Conservation (phyloP, 495 filamentous ascomycete genomes). For the Sordaria brevicollis region DNA sequence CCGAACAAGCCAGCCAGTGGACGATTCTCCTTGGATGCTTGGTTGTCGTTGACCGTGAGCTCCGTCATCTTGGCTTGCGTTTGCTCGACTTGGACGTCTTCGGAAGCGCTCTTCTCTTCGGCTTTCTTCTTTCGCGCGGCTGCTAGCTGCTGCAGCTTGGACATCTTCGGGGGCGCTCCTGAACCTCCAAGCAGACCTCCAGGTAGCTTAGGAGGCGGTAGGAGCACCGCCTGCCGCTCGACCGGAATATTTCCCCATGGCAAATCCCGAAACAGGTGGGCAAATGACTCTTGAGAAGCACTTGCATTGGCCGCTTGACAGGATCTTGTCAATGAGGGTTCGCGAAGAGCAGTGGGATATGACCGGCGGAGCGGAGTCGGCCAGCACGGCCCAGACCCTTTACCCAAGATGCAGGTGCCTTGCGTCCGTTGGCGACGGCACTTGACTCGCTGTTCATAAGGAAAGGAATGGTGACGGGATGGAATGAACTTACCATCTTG, state of each 20-base stretch:
- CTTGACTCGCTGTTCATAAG: neutral
- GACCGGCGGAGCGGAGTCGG: neutral
- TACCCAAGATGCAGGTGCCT: neutral
- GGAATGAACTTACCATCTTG: constrained; percentile 41
- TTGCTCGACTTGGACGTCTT: constrained; percentile 23
- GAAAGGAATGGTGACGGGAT: neutral
- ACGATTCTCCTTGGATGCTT: constrained; percentile 11
- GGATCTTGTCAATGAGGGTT: neutral
- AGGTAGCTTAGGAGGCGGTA: constrained; percentile 49
- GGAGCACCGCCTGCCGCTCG: constrained; percentile 56
- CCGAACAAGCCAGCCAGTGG: constrained; percentile 10
- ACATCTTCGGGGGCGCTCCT: constrained; percentile 54
- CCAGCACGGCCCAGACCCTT: neutral
- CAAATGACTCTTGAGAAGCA: constrained; percentile 1
- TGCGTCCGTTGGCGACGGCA: neutral
- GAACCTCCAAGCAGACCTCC: constrained; percentile 71
- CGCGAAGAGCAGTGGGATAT: neutral
- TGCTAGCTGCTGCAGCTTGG: constrained; percentile 82
- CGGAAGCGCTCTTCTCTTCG: constrained; percentile 44
- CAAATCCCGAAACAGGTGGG: constrained; percentile 64
- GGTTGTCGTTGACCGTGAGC: constrained; percentile 14
- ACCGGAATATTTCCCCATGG: constrained; percentile 76
- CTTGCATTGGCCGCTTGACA: neutral
- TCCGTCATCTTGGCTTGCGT: constrained; percentile 16
- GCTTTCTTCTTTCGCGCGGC: constrained; percentile 81